Conservation (phyloP, 202 grass and related monocot species). For the Musa balbisiana region DNA sequence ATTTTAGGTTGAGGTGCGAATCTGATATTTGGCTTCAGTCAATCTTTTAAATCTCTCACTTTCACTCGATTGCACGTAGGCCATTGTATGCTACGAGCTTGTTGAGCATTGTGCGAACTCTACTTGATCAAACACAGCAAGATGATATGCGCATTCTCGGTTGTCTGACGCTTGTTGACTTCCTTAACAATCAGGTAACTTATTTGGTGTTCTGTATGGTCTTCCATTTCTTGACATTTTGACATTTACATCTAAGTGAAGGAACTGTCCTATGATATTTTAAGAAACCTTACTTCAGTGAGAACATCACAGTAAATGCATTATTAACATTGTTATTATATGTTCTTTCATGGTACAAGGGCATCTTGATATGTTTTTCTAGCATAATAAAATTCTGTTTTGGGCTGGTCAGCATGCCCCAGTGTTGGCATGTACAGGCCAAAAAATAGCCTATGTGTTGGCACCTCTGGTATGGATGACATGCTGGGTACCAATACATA, state of each 20-base stretch:
- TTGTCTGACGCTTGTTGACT: conserved; percentile 81
- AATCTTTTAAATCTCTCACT: background rate
- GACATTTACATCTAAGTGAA: background rate
- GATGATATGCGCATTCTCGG: conserved; percentile 65
- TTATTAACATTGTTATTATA: too few species aligned
- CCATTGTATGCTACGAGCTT: conserved; percentile 77
- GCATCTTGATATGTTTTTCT: too few species aligned
- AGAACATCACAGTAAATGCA: too few species aligned
- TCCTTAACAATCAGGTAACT: conserved; percentile 77
- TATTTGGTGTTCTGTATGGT: background rate
- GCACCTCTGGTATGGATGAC: too few species aligned
- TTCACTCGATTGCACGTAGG: conserved; percentile 38
- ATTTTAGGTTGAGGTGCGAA: background rate
- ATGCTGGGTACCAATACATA: too few species aligned
- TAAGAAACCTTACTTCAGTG: background rate
- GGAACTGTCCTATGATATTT: background rate
- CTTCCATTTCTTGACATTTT: background rate
- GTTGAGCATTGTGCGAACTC: conserved; percentile 56
- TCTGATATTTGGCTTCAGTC: background rate
- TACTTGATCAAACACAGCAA: conserved; percentile 70
- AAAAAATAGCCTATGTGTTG: too few species aligned
- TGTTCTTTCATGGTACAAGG: too few species aligned
- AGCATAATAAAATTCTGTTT: too few species aligned
- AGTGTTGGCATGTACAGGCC: too few species aligned
- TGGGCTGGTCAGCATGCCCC: too few species aligned